These are phyloP conservation scores for Rhizopogon rudus DNA, from an alignment of 768 basidiomycete genomes.

Conservation along the genomic window DNA sequence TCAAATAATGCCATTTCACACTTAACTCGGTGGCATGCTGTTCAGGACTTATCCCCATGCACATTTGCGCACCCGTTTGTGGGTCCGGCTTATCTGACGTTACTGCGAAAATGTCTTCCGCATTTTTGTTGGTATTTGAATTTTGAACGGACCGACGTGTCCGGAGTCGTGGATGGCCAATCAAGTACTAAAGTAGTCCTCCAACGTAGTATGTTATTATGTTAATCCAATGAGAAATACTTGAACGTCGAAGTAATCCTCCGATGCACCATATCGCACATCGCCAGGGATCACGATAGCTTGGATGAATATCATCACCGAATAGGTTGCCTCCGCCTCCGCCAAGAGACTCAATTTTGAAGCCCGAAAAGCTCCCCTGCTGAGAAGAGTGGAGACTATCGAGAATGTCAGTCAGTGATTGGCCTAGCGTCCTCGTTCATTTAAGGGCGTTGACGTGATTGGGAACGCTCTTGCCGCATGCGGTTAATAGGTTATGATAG, in stretches of 20 bases:
- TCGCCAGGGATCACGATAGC: background rate
- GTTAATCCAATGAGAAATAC: background rate
- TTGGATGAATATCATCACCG: background rate
- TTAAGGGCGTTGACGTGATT: conserved; percentile 2
- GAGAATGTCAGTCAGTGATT: background rate
- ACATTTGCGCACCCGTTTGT: too few relatives aligned
- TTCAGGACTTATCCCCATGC: too few relatives aligned
- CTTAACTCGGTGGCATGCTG: too few relatives aligned
- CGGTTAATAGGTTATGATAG: background rate
- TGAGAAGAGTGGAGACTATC: background rate
- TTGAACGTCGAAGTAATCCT: background rate
- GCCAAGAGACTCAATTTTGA: background rate
- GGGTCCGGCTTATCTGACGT: too few relatives aligned
- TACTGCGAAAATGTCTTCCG: too few relatives aligned
- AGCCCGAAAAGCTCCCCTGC: background rate
- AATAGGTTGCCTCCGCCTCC: background rate
- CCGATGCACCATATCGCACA: background rate
- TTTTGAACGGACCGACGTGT: too few relatives aligned
- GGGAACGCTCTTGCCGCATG: background rate
- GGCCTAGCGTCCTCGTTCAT: background rate
- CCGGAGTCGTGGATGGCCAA: too few relatives aligned
- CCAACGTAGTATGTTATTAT: background rate
- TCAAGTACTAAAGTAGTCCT: background rate
- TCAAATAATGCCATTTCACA: too few relatives aligned
- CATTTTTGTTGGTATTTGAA: too few relatives aligned